A percentile compares a stretch with the other conserved stretches of the same genome.
These are phyloP conservation scores for Aspergillus pseudotamarii DNA, from an alignment of 2,329 filamentous ascomycete species.

Conservation along the genomic window DNA sequence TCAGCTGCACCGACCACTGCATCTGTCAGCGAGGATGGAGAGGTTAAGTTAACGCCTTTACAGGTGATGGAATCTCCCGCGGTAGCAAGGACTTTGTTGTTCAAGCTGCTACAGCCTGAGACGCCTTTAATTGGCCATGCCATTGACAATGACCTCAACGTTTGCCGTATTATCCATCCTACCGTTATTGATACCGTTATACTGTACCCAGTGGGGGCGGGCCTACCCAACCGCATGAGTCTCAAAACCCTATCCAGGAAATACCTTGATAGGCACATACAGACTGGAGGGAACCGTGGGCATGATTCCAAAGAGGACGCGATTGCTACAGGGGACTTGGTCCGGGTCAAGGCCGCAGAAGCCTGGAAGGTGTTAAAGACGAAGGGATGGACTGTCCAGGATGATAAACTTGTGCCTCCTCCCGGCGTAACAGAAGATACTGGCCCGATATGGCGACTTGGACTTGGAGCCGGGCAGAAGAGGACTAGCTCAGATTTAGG, in stretches of 20 bases:
- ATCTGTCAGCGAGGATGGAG: constrained; percentile 25
- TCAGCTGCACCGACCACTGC: constrained; percentile 26
- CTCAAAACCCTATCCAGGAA: constrained; percentile 73
- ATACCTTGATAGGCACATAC: constrained; percentile 76
- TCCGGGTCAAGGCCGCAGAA: constrained; percentile 69
- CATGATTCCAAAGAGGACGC: constrained; percentile 96
- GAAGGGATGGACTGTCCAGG: constrained; percentile 67
- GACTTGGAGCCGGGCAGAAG: constrained; percentile 30
- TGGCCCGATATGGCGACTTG: constrained; percentile 17
- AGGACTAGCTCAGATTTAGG: constrained; percentile 18
- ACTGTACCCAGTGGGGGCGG: constrained; percentile 75
- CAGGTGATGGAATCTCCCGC: constrained; percentile 76
- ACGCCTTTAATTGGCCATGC: constrained; percentile 92
- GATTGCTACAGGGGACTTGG: constrained; percentile 82
- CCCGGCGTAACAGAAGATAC: constrained; percentile 18
- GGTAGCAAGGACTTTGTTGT: constrained; percentile 74
- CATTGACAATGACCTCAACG: constrained; percentile 92
- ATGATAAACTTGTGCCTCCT: constrained; percentile 47
- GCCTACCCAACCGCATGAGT: constrained; percentile 75
- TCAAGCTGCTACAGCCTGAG: constrained; percentile 70
- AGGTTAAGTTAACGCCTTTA: constrained; percentile 50
- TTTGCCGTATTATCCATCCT: constrained; percentile 79
- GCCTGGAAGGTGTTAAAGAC: constrained; percentile 69
- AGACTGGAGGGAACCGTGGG: constrained; percentile 66
- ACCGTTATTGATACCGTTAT: constrained; percentile 83